A percentile compares a stretch with the other conserved stretches of the same genome.
Conservation (phyloP, 768 basidiomycete species). For the Cystobasidium tubakii region DNA sequence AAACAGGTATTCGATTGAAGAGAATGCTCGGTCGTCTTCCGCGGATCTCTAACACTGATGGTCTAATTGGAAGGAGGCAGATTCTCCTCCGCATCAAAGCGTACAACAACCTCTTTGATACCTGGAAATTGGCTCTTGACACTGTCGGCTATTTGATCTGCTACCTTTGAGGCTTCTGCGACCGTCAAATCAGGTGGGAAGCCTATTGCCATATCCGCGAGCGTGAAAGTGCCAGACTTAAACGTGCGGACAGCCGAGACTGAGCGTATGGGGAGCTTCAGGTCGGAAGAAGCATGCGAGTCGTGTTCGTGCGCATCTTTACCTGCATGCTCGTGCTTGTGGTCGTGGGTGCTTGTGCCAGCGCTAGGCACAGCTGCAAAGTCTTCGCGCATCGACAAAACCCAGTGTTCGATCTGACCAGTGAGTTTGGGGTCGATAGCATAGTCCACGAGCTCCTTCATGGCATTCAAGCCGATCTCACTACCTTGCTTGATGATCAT, state of each 20-base stretch:
- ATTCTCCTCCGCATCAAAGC: conserved; percentile 30
- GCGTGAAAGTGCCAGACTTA: conserved; percentile 71
- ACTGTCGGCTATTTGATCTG: conserved; percentile 21
- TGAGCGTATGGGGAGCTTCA: conserved; percentile 41
- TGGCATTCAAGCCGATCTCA: conserved; percentile 42
- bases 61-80: not conserved
- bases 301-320: conserved; percentile 41
- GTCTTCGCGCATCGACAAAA: conserved; percentile 56
- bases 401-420: conserved; percentile 64
- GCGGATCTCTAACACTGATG: not conserved
- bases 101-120: conserved; percentile 31
- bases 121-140: conserved; percentile 27
- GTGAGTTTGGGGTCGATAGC: conserved; percentile 86
- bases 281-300: conserved; percentile 49
- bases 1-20: not conserved
- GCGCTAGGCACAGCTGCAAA: conserved; percentile 34
- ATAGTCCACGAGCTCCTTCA: conserved; percentile 52
- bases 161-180: conserved; percentile 21
- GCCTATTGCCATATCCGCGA: conserved; percentile 69
- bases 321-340: not conserved
- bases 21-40: not conserved
- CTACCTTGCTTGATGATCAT: conserved; percentile 46
- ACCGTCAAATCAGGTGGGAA: conserved; percentile 28
- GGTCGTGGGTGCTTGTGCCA: not conserved
- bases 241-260: conserved; percentile 60